Base-by-base conservation (phyloP, 2,329 filamentous ascomycete species). In the Magnaporthales sp. region DNA sequence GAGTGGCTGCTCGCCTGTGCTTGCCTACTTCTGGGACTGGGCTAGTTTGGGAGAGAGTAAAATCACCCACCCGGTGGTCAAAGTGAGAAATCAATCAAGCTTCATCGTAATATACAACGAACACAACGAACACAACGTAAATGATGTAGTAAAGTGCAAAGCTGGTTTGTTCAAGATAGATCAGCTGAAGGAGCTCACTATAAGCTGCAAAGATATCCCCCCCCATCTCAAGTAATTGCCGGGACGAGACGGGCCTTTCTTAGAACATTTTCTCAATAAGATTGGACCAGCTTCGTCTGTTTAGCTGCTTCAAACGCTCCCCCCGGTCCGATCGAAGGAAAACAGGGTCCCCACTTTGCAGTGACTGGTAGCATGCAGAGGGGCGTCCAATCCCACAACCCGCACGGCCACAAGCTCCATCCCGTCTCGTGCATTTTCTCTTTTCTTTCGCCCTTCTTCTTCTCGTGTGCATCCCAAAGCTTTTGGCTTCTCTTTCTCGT, bases 401-500 rank as follows among this genome's bases (percentile, higher is more conserved):
- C 38, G 38, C 38, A 51, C 38, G 38, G 38, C 38, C 38, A 51
- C 38, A 10, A 51, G 38, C 38, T 51, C 38, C 38, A 51, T 51
- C 38, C 62, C 62, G 32, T 63, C 62, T 30, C n/a, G 30, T 32
- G 62, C 10, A 24, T 63, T 30, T 24, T 19, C 30, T 63, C 32
- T 63, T 63, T 32, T 63, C 29, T 63, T 32, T 24, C 30, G 62
- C n/a, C 62, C 62, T 24, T 30, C 62, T 32, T 30, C 32, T 32
- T 30, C 56, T 63, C 62, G 62, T 66, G 15, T 60, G 31, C 38
- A 51, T 51, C 58, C 27, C 38, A 58, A 56, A 30, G 31, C 38
- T 71, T 70, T 69, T 67, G 71, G 72, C 74, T 72, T 75, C 71
- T 75, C 72, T 66, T 71, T 67, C 73, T 69, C 72, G 71, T 71